These are phyloP conservation scores for Ilex paraguariensis DNA, from an alignment of 305 asterid genomes.

Conservation along the genomic window DNA sequence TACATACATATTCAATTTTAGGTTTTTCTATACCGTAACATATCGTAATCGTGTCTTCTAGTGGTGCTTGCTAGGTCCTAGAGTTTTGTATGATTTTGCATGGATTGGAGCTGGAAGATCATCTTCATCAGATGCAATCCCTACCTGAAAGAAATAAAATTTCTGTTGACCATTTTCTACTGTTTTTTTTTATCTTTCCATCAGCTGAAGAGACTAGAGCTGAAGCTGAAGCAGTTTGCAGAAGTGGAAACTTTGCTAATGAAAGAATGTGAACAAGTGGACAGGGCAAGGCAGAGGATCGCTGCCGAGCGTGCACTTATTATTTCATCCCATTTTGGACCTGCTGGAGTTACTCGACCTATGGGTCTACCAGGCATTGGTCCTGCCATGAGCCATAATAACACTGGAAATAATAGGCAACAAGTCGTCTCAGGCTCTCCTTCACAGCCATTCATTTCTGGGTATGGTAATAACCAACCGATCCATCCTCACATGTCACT, in stretches of 20 bases:
- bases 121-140: too few relatives aligned
- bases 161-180: too few relatives aligned
- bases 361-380: slow-evolving; percentile 40
- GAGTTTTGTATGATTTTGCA: too few relatives aligned
- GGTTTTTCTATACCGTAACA: too few relatives aligned
- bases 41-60: too few relatives aligned
- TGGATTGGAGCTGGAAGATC: too few relatives aligned
- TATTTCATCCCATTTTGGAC: slow-evolving; percentile 53
- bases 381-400: slow-evolving; percentile 31
- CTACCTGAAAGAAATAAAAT: too few relatives aligned
- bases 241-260: slow-evolving; percentile 85
- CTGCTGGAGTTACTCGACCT: slow-evolving; percentile 45
- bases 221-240: slow-evolving; percentile 26
- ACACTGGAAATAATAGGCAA: slow-evolving; percentile 47
- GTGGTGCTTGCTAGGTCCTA: too few relatives aligned
- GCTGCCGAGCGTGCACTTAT: slow-evolving; percentile 55
- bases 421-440: slow-evolving; percentile 41
- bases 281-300: slow-evolving; percentile 75
- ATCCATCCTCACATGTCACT: slow-evolving; percentile 60
- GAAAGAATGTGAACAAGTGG: slow-evolving; percentile 98
- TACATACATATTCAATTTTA: too few relatives aligned
- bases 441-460: slow-evolving; percentile 50
- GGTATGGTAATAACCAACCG: slow-evolving; percentile 57
- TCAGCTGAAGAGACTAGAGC: slow-evolving; percentile 8
- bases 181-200: not conserved